phyloP scores from a whole-genome alignment of 1,139 yeast genomes.

The Eremothecium coryli region DNA sequence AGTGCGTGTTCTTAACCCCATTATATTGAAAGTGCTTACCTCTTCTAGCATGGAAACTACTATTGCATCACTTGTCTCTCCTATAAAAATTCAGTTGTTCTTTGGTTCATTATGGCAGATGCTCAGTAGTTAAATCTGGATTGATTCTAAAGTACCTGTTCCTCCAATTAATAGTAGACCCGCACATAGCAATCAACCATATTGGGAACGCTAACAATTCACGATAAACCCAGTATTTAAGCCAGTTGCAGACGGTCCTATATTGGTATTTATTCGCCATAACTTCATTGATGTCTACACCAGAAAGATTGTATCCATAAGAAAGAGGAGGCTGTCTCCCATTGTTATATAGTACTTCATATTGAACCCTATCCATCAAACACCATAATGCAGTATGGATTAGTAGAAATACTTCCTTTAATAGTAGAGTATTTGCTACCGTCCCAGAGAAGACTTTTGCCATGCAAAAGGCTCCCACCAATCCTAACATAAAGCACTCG shows the following conservation, averaged over 20 bases:
- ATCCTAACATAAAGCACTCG: slow-evolving; percentile 61
- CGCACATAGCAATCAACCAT: slow-evolving; percentile 74
- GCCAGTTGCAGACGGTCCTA: slow-evolving; percentile 32
- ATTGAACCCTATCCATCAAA: slow-evolving; percentile 52
- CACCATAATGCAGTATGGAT: slow-evolving; percentile 61
- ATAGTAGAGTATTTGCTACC: slow-evolving; percentile 9
- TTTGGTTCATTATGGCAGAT: too few relatives aligned
- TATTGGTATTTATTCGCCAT: background rate
- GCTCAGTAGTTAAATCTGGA: too few relatives aligned
- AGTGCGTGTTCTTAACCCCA: too few relatives aligned
- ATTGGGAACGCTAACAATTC: slow-evolving; percentile 74
- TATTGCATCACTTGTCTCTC: too few relatives aligned
- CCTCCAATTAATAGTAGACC: slow-evolving; percentile 76
- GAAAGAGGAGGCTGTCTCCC: too few relatives aligned
- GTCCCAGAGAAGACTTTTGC: slow-evolving; percentile 38
- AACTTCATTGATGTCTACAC: background rate
- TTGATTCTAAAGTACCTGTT: slow-evolving; percentile 66
- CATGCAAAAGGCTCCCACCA: slow-evolving; percentile 55
- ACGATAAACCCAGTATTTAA: slow-evolving; percentile 53
- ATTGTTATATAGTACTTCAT: slow-evolving; percentile 34
- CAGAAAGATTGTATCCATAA: background rate
- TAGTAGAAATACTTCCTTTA: slow-evolving; percentile 32
- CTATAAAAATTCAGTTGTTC: too few relatives aligned
- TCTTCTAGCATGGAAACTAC: too few relatives aligned
- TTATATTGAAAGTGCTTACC: too few relatives aligned